Conservation (phyloP, 1,139 yeast genomes). For the Kluyveromyces sp. region DNA sequence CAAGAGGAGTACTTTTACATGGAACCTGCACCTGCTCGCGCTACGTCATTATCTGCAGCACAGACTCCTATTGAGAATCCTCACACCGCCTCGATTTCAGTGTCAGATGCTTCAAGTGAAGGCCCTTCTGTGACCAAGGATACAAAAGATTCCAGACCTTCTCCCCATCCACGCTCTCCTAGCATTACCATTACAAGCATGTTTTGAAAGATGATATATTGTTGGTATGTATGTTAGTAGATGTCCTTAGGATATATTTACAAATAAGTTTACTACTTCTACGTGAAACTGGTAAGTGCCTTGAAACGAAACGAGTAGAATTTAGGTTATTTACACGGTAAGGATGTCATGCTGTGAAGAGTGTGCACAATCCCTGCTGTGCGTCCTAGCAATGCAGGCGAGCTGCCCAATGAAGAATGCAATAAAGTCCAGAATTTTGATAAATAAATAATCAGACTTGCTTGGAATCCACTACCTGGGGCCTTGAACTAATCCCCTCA, state of each 20-base stretch:
- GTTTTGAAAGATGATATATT: background rate
- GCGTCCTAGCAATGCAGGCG: no score
- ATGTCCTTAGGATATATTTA: background rate
- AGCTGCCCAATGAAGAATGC: no score
- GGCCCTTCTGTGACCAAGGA: no score
- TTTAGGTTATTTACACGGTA: background rate
- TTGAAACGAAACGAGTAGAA: background rate
- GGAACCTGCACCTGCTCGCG: constrained; percentile 25
- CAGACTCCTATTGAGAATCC: background rate
- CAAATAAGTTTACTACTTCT: background rate
- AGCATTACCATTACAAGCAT: constrained; percentile 10
- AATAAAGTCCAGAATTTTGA: background rate
- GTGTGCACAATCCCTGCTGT: no score
- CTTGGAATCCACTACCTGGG: constrained; percentile 8
- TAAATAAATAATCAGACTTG: background rate
- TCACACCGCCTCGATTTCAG: background rate
- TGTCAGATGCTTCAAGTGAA: background rate
- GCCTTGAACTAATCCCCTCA: constrained; percentile 13
- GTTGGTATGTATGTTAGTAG: background rate
- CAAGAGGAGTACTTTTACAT: constrained; percentile 24
- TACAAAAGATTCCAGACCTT: background rate
- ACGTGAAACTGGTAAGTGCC: background rate
- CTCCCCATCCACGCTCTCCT: constrained; percentile 8
- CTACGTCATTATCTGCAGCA: background rate
- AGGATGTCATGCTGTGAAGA: background rate